phyloP scores from a whole-genome alignment of 257 asterid genomes.

The Forsythia suspensa region DNA sequence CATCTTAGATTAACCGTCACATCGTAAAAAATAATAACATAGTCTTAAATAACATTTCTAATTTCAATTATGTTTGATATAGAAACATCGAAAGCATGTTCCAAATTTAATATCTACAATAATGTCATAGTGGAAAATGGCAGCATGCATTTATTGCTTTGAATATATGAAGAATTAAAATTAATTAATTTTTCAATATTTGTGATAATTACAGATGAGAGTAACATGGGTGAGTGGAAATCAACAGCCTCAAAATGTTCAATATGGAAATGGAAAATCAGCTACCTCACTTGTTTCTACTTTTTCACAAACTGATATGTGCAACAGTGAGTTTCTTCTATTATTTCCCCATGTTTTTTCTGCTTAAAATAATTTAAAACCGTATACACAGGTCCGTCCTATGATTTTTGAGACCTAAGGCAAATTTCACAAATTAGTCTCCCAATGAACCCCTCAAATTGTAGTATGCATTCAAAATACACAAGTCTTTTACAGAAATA shows the following conservation, averaged over 20 bases:
- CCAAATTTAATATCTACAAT: too few species aligned
- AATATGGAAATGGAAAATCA: slow-evolving; percentile 45
- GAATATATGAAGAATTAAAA: background rate
- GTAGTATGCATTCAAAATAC: too few species aligned
- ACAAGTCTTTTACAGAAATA: too few species aligned
- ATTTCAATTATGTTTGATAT: too few species aligned
- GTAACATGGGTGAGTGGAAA: slow-evolving; percentile 88
- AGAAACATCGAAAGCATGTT: too few species aligned
- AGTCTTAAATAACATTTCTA: too few species aligned
- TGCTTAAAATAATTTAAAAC: background rate
- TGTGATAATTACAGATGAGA: slow-evolving; percentile 51
- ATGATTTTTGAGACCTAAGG: too few species aligned
- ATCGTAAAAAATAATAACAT: too few species aligned
- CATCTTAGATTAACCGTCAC: too few species aligned
- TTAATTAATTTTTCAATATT: background rate
- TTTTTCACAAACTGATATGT: slow-evolving; percentile 69
- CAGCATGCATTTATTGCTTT: background rate
- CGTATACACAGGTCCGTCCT: background rate
- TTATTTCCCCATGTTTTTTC: background rate
- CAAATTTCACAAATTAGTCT: too few species aligned
- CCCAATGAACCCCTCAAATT: too few species aligned
- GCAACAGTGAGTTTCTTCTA: slow-evolving; percentile 47
- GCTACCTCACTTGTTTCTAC: slow-evolving; percentile 55
- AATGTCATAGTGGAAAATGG: too few species aligned
- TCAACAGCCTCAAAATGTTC: slow-evolving; percentile 58